A percentile compares a stretch with the other conserved stretches of the same genome.
Evolutionary conservation across 306 rosid species (phyloP).

Genomic region (Lagenaria siceraria): DNA sequence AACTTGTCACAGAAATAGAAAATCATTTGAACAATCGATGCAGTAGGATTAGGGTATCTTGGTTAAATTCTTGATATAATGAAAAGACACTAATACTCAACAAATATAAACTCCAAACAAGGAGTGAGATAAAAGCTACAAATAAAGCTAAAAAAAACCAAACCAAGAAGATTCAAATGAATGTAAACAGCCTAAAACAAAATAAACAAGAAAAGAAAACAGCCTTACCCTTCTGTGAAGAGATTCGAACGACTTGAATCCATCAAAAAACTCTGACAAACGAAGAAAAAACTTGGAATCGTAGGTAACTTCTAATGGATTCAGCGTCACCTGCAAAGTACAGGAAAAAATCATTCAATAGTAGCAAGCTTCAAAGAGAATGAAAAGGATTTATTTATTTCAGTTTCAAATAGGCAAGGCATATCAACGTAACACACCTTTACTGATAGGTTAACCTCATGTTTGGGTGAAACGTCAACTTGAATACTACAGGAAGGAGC

Average conservation of each 20-base stretch:
- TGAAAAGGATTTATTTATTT: conserved; percentile 11
- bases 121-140: too few species aligned
- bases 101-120: too few species aligned
- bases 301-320: conserved; percentile 47
- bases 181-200: too few species aligned
- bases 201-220: neutral
- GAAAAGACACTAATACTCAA: too few species aligned
- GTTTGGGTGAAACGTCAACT: conserved; percentile 38
- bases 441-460: conserved; percentile 38
- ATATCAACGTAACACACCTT: conserved; percentile 42
- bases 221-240: conserved; percentile 61
- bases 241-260: conserved; percentile 42
- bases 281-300: conserved; percentile 34
- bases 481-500: conserved; percentile 40
- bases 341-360: neutral
- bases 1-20: neutral
- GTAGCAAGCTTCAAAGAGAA: neutral
- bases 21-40: too few species aligned
- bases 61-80: too few species aligned
- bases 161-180: too few species aligned
- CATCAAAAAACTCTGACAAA: conserved; percentile 42
- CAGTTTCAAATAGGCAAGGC: conserved; percentile 3
- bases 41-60: too few species aligned
- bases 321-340: conserved; percentile 49
- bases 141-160: too few species aligned